Conservation (phyloP, 2,329 filamentous ascomycete species). For the Colletotrichum tropicale region DNA sequence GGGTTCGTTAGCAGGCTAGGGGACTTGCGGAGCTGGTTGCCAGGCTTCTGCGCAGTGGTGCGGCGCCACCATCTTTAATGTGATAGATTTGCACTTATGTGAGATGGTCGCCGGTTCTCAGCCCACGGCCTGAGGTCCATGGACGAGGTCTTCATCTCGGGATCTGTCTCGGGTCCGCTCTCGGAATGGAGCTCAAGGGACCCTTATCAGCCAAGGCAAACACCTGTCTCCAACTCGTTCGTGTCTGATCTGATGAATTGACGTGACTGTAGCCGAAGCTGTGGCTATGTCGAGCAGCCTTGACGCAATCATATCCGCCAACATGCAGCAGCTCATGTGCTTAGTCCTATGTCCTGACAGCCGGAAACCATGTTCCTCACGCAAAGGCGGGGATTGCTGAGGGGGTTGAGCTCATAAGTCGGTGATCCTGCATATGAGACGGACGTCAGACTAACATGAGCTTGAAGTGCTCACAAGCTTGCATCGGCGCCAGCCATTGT, state of each 20-base stretch:
- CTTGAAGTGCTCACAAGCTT: neutral
- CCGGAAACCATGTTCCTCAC: neutral
- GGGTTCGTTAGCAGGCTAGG: neutral
- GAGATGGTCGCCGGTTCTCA: neutral
- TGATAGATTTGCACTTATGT: neutral
- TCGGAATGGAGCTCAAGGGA: neutral
- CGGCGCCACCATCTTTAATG: neutral
- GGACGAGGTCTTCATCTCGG: neutral
- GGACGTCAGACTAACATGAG: neutral
- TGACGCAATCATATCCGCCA: neutral
- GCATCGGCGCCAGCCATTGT: neutral
- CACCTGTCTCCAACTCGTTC: neutral
- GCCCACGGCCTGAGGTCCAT: neutral
- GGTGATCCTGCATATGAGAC: neutral
- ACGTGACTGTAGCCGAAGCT: neutral
- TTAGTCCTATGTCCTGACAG: neutral
- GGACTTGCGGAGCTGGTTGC: neutral
- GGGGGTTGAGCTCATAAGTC: neutral
- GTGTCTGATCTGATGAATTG: neutral
- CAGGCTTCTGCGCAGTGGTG: neutral
- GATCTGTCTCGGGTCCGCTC: neutral
- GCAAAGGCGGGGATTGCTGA: neutral
- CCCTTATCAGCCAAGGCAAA: neutral
- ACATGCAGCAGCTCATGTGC: neutral
- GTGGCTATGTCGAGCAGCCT: neutral